Evolutionary conservation across 2,329 filamentous ascomycete genomes (phyloP).

Genomic region (Trichoderma sp.): DNA sequence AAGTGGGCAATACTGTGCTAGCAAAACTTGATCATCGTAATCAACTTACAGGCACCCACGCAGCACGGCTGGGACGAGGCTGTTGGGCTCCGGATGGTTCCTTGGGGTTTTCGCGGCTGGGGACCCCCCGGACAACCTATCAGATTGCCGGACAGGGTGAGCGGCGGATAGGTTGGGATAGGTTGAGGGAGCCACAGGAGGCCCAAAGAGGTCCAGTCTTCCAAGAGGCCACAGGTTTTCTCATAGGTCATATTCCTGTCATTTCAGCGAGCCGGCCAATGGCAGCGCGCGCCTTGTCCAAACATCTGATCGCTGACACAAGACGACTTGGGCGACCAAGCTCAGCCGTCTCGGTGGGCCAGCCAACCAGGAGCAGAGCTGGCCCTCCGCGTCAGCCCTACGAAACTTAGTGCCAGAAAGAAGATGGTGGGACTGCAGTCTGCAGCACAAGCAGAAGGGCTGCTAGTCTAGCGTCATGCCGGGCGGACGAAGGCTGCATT

Average conservation of each 20-base stretch:
- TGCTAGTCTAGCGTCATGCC: constrained; percentile 14
- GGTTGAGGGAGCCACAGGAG: constrained; percentile 11
- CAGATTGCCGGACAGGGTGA: constrained; percentile 10
- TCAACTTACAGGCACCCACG: neutral
- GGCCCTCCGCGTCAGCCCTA: constrained; percentile 27
- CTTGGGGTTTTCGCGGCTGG: neutral
- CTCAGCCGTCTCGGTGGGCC: constrained; percentile 21
- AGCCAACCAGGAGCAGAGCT: constrained; percentile 24
- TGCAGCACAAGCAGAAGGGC: constrained; percentile 1
- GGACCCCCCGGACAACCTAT: constrained; percentile 9
- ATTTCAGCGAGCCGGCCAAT: constrained; percentile 17
- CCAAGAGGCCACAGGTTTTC: neutral
- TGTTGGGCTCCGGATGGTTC: constrained; percentile 3
- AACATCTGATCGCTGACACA: constrained; percentile 13
- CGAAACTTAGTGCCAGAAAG: constrained; percentile 25
- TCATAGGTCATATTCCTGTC: constrained; percentile 18
- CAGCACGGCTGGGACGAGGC: constrained; percentile 2
- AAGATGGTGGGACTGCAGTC: constrained; percentile 15
- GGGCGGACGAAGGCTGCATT: constrained; percentile 6
- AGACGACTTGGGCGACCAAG: neutral
- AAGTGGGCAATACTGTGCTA: neutral
- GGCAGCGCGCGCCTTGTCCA: constrained; percentile 14
- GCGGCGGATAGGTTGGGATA: neutral
- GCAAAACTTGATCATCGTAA: neutral
- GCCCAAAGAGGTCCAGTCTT: neutral